Conservation (phyloP, 306 rosid species). For the Arachis stenosperma region DNA sequence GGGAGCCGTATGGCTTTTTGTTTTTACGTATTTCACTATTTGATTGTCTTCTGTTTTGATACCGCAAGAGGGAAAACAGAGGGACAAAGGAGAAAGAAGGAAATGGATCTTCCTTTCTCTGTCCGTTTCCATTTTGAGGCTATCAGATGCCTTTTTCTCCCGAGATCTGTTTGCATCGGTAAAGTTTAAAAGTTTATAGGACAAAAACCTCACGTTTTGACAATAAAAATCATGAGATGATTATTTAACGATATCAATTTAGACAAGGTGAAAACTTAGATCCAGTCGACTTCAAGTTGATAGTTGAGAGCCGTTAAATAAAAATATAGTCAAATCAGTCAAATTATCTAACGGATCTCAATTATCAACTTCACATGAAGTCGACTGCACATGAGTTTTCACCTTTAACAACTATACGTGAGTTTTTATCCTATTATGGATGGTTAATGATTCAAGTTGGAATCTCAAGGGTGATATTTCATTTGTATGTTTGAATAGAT, state of each 20-base stretch:
- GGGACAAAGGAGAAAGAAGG: not conserved
- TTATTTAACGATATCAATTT: no score
- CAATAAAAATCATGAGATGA: no score
- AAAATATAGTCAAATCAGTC: no score
- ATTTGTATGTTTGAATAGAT: no score
- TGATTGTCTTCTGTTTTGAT: not conserved
- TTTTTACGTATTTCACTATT: not conserved
- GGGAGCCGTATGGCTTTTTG: not conserved
- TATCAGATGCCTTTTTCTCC: not conserved
- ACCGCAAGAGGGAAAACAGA: not conserved
- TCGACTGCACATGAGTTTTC: no score
- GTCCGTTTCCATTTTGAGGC: not conserved
- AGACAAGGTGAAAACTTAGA: no score
- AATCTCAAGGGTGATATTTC: slow-evolving; percentile 15
- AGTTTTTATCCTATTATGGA: not conserved
- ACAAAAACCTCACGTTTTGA: no score
- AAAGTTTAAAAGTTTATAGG: not conserved
- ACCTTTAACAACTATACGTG: no score
- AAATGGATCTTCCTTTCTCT: slow-evolving; percentile 18
- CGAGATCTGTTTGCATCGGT: not conserved
- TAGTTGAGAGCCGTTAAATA: no score
- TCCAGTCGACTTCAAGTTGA: no score
- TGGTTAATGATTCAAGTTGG: slow-evolving; percentile 1
- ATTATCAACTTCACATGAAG: no score
- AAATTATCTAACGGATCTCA: no score